Conservation (phyloP, 352 stramenopile genomes). For the Pythium periplocum region DNA sequence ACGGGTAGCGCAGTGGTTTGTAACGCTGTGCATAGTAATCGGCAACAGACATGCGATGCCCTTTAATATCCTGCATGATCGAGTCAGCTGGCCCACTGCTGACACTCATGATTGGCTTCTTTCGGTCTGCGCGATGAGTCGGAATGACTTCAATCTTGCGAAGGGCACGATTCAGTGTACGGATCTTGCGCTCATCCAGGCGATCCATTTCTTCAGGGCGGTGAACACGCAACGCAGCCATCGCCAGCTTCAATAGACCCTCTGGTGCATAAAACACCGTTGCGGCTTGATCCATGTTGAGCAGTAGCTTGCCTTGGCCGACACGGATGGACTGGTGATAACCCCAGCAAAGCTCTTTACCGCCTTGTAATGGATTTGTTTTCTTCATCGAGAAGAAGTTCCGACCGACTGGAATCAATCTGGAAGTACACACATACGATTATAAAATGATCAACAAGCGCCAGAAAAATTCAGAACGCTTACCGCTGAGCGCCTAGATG, state of each 20-base stretch:
- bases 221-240: conserved; percentile 28
- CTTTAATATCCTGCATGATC: conserved; percentile 52
- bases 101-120: conserved; percentile 47
- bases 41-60: conserved; percentile 39
- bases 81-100: conserved; percentile 34
- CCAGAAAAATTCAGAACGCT: neutral
- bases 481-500: conserved; percentile 42
- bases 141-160: conserved; percentile 50
- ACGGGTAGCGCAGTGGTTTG: conserved; percentile 46
- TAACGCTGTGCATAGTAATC: conserved; percentile 64
- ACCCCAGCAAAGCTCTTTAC: conserved; percentile 66
- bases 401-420: conserved; percentile 50
- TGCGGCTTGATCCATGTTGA: conserved; percentile 70
- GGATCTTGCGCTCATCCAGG: conserved; percentile 28
- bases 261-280: conserved; percentile 65
- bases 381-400: conserved; percentile 76
- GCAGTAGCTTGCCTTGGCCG: conserved; percentile 43
- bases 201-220: conserved; percentile 29
- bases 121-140: conserved; percentile 58
- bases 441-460: neutral
- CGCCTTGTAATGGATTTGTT: conserved; percentile 42
- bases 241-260: conserved; percentile 45
- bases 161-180: conserved; percentile 29
- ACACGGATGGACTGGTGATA: conserved; percentile 68
- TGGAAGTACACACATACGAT: conserved; percentile 8